Evolutionary conservation across 2,329 filamentous ascomycete species (phyloP).

Genomic region (Diaporthe amygdali): DNA sequence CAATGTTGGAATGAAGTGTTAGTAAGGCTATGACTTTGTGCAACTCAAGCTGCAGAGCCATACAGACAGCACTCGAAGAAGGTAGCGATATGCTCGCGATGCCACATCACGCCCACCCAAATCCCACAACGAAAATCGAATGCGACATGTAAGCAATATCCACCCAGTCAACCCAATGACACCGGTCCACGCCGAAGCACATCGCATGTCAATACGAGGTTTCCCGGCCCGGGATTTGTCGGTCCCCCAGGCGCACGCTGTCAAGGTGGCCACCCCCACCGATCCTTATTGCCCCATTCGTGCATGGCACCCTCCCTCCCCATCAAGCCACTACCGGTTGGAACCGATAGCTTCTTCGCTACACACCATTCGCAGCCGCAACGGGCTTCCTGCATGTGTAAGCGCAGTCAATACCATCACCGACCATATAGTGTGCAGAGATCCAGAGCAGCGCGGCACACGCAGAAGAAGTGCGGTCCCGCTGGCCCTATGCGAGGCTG

Average conservation of each 20-base stretch:
- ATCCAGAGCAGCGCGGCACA: neutral
- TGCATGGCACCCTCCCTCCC: neutral
- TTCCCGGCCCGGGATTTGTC: neutral
- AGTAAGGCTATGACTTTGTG: too few species aligned
- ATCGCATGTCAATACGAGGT: slow-evolving; percentile 13
- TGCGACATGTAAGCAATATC: neutral
- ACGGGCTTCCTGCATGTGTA: neutral
- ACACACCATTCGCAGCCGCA: neutral
- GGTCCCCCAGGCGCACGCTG: neutral
- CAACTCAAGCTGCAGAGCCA: neutral
- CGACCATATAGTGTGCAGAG: too few species aligned
- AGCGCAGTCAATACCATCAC: too few species aligned
- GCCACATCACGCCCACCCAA: neutral
- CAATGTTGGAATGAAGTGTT: too few species aligned
- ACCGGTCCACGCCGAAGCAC: neutral
- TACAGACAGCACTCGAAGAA: neutral
- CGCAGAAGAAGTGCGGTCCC: neutral
- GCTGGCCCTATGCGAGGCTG: neutral
- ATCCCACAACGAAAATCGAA: neutral
- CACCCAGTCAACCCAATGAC: neutral
- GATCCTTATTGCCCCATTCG: neutral
- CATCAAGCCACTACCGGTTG: neutral
- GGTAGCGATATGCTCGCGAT: neutral
- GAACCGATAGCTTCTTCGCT: neutral
- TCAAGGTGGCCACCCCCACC: neutral